Conservation (phyloP, 495 filamentous ascomycete species). For the Daldinia concentrica region DNA sequence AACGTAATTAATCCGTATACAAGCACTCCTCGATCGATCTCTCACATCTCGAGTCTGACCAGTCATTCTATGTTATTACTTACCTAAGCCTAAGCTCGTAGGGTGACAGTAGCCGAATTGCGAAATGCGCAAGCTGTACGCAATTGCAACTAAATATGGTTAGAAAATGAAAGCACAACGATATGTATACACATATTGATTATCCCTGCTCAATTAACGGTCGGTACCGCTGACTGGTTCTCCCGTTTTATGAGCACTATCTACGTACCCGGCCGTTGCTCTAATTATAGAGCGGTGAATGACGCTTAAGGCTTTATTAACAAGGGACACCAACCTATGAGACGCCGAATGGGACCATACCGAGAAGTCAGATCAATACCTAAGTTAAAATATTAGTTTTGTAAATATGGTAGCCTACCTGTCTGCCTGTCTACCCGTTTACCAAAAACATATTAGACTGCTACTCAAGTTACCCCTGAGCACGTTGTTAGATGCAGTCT, state of each 20-base stretch:
- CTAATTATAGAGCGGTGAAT: conserved; percentile 34
- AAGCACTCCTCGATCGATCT: background rate
- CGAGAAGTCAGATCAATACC: conserved; percentile 6
- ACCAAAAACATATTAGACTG: conserved; percentile 11
- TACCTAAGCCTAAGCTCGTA: background rate
- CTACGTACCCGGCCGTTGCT: conserved; percentile 16
- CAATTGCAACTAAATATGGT: background rate
- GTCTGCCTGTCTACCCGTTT: background rate
- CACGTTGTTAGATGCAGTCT: conserved; percentile 17
- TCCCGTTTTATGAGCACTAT: conserved; percentile 6
- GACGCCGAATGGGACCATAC: background rate
- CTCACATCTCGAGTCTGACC: conserved; percentile 3
- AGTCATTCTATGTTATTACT: background rate
- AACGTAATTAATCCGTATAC: background rate
- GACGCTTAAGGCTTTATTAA: background rate
- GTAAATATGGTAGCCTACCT: conserved; percentile 8
- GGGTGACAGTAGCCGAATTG: background rate
- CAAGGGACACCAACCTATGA: background rate
- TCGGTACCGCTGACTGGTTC: conserved; percentile 13
- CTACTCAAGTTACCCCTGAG: conserved; percentile 5
- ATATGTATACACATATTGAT: background rate
- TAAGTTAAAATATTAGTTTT: conserved; percentile 15
- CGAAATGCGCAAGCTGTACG: conserved; percentile 4
- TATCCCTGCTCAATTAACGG: conserved; percentile 14
- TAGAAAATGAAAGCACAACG: conserved; percentile 4